Conservation (phyloP, 1,284 basidiomycete species). For the Austroboletus niveus region DNA sequence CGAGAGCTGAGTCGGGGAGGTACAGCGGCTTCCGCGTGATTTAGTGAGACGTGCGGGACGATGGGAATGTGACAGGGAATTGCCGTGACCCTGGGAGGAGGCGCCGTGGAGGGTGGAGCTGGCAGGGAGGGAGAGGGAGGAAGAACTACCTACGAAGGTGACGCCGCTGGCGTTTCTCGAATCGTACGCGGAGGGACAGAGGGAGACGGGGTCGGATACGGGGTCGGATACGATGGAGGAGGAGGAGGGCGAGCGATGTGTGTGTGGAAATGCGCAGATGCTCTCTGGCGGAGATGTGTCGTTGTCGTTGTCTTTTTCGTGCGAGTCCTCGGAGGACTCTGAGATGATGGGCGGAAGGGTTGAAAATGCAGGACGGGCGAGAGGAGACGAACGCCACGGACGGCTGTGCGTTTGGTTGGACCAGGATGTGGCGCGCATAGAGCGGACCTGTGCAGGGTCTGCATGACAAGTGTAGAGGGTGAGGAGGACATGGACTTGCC, state of each 20-base stretch:
- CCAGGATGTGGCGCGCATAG: conserved; percentile 13
- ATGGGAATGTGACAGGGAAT: neutral
- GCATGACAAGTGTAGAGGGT: too few species aligned
- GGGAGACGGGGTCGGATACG: conserved; percentile 10
- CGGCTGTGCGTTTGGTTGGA: conserved; percentile 19
- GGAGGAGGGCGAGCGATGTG: conserved; percentile 8
- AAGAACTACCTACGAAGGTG: conserved; percentile 17
- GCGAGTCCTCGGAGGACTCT: conserved; percentile 19
- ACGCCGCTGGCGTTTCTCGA: conserved; percentile 21
- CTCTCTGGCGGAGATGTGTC: neutral
- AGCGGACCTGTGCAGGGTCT: conserved; percentile 13
- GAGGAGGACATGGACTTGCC: too few species aligned
- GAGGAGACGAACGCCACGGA: conserved; percentile 30
- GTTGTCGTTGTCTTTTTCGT: neutral
- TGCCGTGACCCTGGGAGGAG: conserved; percentile 21
- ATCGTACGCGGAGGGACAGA: conserved; percentile 12
- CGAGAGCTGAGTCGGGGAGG: neutral
- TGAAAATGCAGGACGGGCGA: conserved; percentile 27
- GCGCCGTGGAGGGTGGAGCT: conserved; percentile 10
- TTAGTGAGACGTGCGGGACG: conserved; percentile 14
- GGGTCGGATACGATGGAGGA: conserved; percentile 20
- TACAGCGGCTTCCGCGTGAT: neutral
- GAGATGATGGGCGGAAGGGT: conserved; percentile 23
- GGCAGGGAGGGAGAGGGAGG: conserved; percentile 19
- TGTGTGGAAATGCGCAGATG: neutral